These are phyloP conservation scores for Hansenula sp. DNA, from an alignment of 1,139 yeast species.

Conservation along the genomic window DNA sequence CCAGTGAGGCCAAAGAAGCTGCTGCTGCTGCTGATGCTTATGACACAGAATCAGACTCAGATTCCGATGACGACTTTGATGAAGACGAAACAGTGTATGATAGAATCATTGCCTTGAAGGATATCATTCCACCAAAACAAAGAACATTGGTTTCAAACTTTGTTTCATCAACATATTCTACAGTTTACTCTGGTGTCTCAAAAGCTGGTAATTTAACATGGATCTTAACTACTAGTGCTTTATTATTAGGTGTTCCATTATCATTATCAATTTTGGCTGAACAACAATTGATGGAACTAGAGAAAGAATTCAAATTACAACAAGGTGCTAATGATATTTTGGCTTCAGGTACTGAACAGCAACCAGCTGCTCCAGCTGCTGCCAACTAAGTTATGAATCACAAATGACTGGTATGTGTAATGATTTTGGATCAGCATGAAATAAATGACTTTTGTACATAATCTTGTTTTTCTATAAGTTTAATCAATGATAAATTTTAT, in stretches of 20 bases:
- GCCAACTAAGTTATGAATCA: constrained; percentile 5
- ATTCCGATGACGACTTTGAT: constrained; percentile 70
- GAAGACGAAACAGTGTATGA: constrained; percentile 82
- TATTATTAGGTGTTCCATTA: constrained; percentile 89
- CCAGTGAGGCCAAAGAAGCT: constrained; percentile 19
- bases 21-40: constrained; percentile 25
- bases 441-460: constrained; percentile 3
- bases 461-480: no score
- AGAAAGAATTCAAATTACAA: constrained; percentile 84
- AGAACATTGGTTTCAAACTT: constrained; percentile 42
- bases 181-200: constrained; percentile 41
- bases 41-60: constrained; percentile 56
- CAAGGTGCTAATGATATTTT: constrained; percentile 81
- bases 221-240: constrained; percentile 78
- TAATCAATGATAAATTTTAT: no score
- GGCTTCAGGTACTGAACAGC: constrained; percentile 70
- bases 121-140: constrained; percentile 85
- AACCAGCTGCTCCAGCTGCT: constrained; percentile 21
- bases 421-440: constrained; percentile 2
- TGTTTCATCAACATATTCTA: constrained; percentile 32
- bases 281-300: constrained; percentile 91
- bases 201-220: constrained; percentile 77
- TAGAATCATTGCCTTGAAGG: constrained; percentile 86
- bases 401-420: not conserved
- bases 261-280: constrained; percentile 87